Percentiles rank a stretch among this genome's conserved stretches.
Conservation (phyloP, 2,329 filamentous ascomycete species). For the Ambrosiella xylebori region DNA sequence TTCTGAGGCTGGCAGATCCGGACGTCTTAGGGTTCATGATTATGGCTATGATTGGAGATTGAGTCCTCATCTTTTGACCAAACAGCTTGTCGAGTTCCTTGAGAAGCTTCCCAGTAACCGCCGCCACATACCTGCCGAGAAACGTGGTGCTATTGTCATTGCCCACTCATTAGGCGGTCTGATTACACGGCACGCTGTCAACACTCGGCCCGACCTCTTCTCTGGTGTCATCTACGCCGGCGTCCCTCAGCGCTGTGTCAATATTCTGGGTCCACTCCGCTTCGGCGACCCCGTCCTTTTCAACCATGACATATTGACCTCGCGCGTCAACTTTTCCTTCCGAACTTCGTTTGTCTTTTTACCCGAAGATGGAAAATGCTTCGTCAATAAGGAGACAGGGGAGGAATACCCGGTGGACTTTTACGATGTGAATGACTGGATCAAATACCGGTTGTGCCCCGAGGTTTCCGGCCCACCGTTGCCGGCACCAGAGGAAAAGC, state of each 20-base stretch:
- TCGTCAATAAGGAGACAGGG: constrained; percentile 65
- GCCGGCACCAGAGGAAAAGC: constrained; percentile 1
- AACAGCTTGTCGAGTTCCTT: constrained; percentile 55
- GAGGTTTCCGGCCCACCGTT: constrained; percentile 6
- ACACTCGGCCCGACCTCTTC: constrained; percentile 69
- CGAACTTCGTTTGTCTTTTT: constrained; percentile 72
- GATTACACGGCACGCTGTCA: constrained; percentile 76
- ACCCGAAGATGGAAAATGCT: constrained; percentile 74
- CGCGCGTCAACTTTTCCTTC: constrained; percentile 84
- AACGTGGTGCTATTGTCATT: constrained; percentile 60
- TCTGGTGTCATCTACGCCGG: constrained; percentile 74
- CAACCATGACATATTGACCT: constrained; percentile 76
- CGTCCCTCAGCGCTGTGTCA: constrained; percentile 70
- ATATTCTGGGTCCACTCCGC: constrained; percentile 74
- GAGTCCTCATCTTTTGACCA: constrained; percentile 59
- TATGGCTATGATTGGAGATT: constrained; percentile 93
- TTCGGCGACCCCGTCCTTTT: constrained; percentile 87
- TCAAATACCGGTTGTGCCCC: constrained; percentile 43
- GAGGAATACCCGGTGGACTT: constrained; percentile 74
- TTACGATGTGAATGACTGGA: constrained; percentile 64
- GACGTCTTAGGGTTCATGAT: constrained; percentile 64
- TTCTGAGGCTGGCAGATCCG: constrained; percentile 53
- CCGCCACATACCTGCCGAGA: constrained; percentile 29
- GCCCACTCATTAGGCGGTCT: constrained; percentile 71
- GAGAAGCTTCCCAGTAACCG: constrained; percentile 56